Conservation (phyloP, 192 early-diverging fungal genomes). For the Coemansia sp. region DNA sequence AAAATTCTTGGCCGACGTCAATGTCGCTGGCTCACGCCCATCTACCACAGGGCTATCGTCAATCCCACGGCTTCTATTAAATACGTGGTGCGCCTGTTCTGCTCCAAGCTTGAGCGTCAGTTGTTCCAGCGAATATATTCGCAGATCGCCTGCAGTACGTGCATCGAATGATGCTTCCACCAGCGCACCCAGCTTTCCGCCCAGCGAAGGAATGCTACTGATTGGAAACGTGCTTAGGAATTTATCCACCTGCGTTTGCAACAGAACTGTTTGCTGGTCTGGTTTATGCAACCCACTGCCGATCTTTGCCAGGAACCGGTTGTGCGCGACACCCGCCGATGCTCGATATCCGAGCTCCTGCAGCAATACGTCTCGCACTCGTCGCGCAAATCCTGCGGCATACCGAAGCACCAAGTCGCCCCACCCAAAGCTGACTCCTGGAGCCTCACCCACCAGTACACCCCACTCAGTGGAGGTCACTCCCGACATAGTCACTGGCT, state of each 20-base stretch:
- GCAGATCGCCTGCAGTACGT: constrained; percentile 35
- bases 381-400: constrained; percentile 65
- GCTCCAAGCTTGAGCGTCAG: constrained; percentile 31
- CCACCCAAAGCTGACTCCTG: constrained; percentile 55
- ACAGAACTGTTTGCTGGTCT: constrained; percentile 70
- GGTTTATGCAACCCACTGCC: constrained; percentile 85
- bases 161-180: constrained; percentile 63
- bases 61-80: constrained; percentile 44
- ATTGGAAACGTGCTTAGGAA: constrained; percentile 71
- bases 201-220: constrained; percentile 78
- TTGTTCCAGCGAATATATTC: constrained; percentile 33
- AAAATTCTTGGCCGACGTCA: constrained; percentile 45
- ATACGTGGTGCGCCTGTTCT: constrained; percentile 31
- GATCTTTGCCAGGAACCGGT: constrained; percentile 83
- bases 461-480: constrained; percentile 45
- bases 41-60: constrained; percentile 44
- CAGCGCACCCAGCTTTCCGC: constrained; percentile 79
- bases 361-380: constrained; percentile 63
- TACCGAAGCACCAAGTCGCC: constrained; percentile 75
- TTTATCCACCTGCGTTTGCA: constrained; percentile 52
- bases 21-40: constrained; percentile 28
- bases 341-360: constrained; percentile 77
- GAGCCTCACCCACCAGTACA: constrained; percentile 47
- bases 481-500: constrained; percentile 15
- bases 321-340: constrained; percentile 81